Percentiles rank a stretch among this genome's conserved stretches.
Evolutionary conservation across 2,329 filamentous ascomycete genomes (phyloP).

Genomic region (Penicillium frequentans): DNA sequence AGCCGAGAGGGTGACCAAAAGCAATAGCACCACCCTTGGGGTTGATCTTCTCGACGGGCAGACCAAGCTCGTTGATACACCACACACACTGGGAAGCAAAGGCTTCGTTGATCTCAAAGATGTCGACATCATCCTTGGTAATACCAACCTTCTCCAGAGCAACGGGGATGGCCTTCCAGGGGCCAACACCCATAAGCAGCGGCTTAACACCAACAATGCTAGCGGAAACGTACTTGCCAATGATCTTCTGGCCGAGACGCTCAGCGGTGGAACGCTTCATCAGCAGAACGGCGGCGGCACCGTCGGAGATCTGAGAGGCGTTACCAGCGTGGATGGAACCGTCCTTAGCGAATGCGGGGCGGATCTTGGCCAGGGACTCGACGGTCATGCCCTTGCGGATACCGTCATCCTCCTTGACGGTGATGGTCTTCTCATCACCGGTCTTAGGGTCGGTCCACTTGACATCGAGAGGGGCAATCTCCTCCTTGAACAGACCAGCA

Average conservation of each 20-base stretch:
- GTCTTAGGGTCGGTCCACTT: conserved; percentile 90
- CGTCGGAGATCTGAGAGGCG: conserved; percentile 92
- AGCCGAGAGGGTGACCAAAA: conserved; percentile 91
- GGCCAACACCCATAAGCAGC: conserved; percentile 92
- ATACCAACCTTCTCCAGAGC: conserved; percentile 86
- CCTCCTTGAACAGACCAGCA: conserved; percentile 85
- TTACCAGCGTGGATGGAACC: conserved; percentile 96
- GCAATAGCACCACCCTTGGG: conserved; percentile 96
- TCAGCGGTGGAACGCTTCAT: conserved; percentile 94
- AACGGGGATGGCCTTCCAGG: conserved; percentile 93
- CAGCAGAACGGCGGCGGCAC: conserved; percentile 88
- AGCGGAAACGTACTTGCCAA: conserved; percentile 89
- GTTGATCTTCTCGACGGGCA: conserved; percentile 87
- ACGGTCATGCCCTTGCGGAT: conserved; percentile 80
- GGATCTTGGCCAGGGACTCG: conserved; percentile 88
- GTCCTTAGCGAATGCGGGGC: conserved; percentile 84
- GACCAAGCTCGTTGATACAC: conserved; percentile 83
- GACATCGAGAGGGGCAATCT: conserved; percentile 84
- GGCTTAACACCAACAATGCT: conserved; percentile 87
- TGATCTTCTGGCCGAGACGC: conserved; percentile 79
- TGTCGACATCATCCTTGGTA: conserved; percentile 85
- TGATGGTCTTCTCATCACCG: conserved; percentile 78
- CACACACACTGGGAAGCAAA: conserved; percentile 94
- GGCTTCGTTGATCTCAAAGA: conserved; percentile 99
- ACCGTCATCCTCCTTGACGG: conserved; percentile 83